phyloP scores from a whole-genome alignment of 1,139 yeast species.

The Pichia sp. region DNA sequence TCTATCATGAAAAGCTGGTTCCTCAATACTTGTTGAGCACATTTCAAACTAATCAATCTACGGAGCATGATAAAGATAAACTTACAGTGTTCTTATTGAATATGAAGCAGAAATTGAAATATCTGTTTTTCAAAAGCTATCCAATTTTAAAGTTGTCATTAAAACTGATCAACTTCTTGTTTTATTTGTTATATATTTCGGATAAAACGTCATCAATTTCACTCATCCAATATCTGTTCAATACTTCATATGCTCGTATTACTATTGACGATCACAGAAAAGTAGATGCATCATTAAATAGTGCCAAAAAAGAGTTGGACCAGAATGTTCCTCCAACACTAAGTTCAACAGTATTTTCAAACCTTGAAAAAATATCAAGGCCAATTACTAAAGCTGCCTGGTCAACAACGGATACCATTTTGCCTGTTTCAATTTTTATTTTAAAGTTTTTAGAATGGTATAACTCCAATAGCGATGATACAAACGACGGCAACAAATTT shows the following conservation, averaged over 20 bases:
- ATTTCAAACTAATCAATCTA: not conserved
- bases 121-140: slow-evolving; percentile 47
- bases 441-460: slow-evolving; percentile 94
- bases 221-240: slow-evolving; percentile 51
- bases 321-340: slow-evolving; percentile 8
- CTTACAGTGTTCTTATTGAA: not conserved
- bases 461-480: slow-evolving; percentile 33
- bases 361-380: slow-evolving; percentile 41
- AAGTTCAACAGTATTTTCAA: slow-evolving; percentile 23
- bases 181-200: slow-evolving; percentile 60
- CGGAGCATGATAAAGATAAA: not conserved
- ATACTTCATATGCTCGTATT: slow-evolving; percentile 64
- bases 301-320: too few species aligned
- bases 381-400: slow-evolving; percentile 32
- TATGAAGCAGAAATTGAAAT: slow-evolving; percentile 15
- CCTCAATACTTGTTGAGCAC: slow-evolving; percentile 48
- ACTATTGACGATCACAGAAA: slow-evolving; percentile 52
- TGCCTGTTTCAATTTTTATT: slow-evolving; percentile 80
- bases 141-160: slow-evolving; percentile 49
- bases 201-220: slow-evolving; percentile 62
- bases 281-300: slow-evolving; percentile 27
- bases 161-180: slow-evolving; percentile 45
- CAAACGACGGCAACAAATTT: not conserved
- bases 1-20: slow-evolving; percentile 53
- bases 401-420: slow-evolving; percentile 39